Base-by-base conservation (phyloP, 331 rosid species). In the Acacia concinna region DNA sequence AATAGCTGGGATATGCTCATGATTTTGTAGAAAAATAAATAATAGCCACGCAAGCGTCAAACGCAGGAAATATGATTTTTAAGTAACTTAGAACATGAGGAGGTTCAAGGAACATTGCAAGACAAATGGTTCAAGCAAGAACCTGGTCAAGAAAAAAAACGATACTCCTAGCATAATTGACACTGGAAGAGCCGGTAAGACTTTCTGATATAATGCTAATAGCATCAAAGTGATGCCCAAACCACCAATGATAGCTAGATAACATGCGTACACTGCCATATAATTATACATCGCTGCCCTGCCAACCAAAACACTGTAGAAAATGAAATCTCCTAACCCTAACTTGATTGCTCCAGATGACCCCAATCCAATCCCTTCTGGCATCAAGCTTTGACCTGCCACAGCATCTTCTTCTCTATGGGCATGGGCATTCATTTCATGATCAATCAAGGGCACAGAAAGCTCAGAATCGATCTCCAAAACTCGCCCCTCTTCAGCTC, bases 231-330 rank as follows among this genome's bases (percentile, higher is more conserved):
- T 93, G 80, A 95, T 38, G 65, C 99, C 97, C 7, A 93, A 90
- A 69, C 99, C 98, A n/a, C 97, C 99, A 70, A 95, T 81, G 69
- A 93, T 95, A 10, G 99, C 99, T 47, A 95, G 99, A 86, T 95
- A 95, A 81, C 99, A 95, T 0, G 98, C 96, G 84, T 95, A 95
- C 77, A 95, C 98, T 3, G 98, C 93, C 99, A 90, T 93, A 76
- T 78, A 93, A 85, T 95, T 98, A 79, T 95, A 93, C 98, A 95
- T 91, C 0, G 96, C 98, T 2, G 99, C 99, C 81, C 99, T 88
- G 57, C 99, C 99, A 66, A 95, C 99, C 91, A 95, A 83, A 68
- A 95, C 94, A 79, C 97, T 93, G 43, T 95, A 95, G 91, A 95
- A 95, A 73, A 95, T 92, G 83, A 95, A 92, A 82, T 95, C 99